Percentiles rank a stretch among this genome's conserved stretches.
Evolutionary conservation across 2,329 filamentous ascomycete genomes (phyloP).

Genomic region (Pseudocercospora fijiensis): DNA sequence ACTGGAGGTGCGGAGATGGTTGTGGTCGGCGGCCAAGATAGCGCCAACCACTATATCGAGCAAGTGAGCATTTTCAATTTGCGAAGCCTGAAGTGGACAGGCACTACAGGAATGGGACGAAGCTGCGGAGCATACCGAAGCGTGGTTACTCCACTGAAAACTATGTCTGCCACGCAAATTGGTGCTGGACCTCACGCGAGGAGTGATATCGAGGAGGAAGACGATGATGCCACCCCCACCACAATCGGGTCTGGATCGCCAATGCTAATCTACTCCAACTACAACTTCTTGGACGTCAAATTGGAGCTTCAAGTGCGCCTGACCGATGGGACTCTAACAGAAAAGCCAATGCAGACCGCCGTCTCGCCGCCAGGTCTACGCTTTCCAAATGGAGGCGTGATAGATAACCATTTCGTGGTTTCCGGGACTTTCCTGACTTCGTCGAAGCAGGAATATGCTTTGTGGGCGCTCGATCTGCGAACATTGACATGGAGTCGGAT

Average conservation of each 20-base stretch:
- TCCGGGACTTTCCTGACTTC: slow-evolving; percentile 97
- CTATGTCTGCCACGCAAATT: slow-evolving; percentile 63
- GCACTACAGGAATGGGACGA: slow-evolving; percentile 79
- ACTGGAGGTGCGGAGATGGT: slow-evolving; percentile 95
- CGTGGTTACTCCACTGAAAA: slow-evolving; percentile 80
- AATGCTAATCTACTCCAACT: slow-evolving; percentile 98
- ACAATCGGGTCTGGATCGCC: slow-evolving; percentile 51
- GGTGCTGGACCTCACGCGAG: slow-evolving; percentile 56
- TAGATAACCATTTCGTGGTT: slow-evolving; percentile 94
- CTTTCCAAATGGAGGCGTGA: slow-evolving; percentile 93
- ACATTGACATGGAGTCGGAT: slow-evolving; percentile 93
- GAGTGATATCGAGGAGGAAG: slow-evolving; percentile 43
- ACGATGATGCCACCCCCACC: slow-evolving; percentile 39
- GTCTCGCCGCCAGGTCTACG: slow-evolving; percentile 88
- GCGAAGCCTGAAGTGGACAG: slow-evolving; percentile 91
- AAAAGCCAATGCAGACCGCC: slow-evolving; percentile 83
- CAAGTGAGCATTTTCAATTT: slow-evolving; percentile 98
- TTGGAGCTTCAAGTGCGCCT: slow-evolving; percentile 86
- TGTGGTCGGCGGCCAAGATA: slow-evolving; percentile 93
- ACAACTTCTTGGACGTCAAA: slow-evolving; percentile 97
- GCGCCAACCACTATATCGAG: slow-evolving; percentile 97
- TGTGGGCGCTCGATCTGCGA: slow-evolving; percentile 89
- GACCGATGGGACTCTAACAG: slow-evolving; percentile 77
- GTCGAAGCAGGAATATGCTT: slow-evolving; percentile 94
- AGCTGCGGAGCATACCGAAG: slow-evolving; percentile 96